A percentile compares a stretch with the other conserved stretches of the same genome.
phyloP scores from a whole-genome alignment of 768 basidiomycete species.

The Coprinellus aureogranulatus region DNA sequence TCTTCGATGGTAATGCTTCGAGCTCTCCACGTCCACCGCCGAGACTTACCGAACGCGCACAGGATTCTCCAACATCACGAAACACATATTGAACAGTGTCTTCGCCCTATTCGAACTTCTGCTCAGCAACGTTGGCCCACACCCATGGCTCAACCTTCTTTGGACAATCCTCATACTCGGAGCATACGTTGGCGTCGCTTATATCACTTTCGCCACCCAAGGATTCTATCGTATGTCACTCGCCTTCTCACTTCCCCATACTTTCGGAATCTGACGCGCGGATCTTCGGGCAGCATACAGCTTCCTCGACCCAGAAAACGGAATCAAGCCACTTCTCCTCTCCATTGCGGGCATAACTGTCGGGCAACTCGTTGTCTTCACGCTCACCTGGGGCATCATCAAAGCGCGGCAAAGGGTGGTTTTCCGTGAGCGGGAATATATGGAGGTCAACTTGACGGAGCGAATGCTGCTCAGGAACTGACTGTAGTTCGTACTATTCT shows the following conservation, averaged over 20 bases:
- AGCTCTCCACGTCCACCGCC: no score
- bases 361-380: constrained; percentile 52
- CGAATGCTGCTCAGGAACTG: no score
- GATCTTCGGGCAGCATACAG: constrained; percentile 47
- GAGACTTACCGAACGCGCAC: neutral
- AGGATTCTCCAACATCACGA: constrained; percentile 61
- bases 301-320: constrained; percentile 56
- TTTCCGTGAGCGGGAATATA: no score
- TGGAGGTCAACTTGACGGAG: no score
- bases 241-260: neutral
- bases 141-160: constrained; percentile 52
- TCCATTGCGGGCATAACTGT: constrained; percentile 61
- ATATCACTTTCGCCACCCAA: constrained; percentile 59
- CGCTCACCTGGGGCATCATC: constrained; percentile 41
- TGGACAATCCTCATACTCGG: constrained; percentile 48
- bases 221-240: constrained; percentile 66
- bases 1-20: constrained; percentile 42
- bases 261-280: neutral
- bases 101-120: constrained; percentile 59
- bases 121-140: constrained; percentile 48
- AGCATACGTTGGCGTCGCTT: constrained; percentile 64
- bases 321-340: constrained; percentile 45
- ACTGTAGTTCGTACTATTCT: no score
- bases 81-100: constrained; percentile 56
- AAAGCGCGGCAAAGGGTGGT: no score